Evolutionary conservation across 2,329 filamentous ascomycete genomes (phyloP).

Genomic region (Chalaropsis thielavioides): DNA sequence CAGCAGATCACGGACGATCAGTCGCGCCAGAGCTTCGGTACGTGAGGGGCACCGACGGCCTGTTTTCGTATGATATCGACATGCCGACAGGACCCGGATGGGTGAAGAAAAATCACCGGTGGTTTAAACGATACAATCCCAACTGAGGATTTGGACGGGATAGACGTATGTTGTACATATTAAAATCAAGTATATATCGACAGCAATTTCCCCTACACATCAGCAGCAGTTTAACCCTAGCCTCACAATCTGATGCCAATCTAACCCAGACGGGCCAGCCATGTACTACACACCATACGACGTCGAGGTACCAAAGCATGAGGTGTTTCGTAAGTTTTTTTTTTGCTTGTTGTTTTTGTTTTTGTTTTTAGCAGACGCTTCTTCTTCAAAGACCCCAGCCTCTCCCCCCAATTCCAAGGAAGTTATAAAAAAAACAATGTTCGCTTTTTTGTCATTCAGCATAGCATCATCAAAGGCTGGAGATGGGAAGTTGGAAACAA

Average conservation of each 20-base stretch:
- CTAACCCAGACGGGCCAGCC: too few species aligned
- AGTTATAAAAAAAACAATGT: slow-evolving; percentile 3
- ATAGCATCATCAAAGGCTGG: neutral
- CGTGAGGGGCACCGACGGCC: too few species aligned
- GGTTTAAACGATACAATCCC: neutral
- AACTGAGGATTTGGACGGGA: neutral
- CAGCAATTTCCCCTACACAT: neutral
- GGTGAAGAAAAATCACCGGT: neutral
- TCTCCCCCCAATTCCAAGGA: neutral
- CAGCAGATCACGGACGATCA: neutral
- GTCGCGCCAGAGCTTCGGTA: neutral
- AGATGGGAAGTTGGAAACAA: neutral
- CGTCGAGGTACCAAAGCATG: neutral
- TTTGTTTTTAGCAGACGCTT: slow-evolving; percentile 2
- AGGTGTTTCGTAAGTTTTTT: slow-evolving; percentile 9
- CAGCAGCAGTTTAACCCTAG: neutral
- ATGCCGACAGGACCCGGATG: too few species aligned
- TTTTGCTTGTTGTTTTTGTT: slow-evolving; percentile 8
- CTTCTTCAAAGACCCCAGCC: neutral
- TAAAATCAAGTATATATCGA: neutral
- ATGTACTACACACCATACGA: neutral
- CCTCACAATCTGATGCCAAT: too few species aligned
- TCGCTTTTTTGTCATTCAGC: neutral
- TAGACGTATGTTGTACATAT: neutral
- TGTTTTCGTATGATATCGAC: too few species aligned